Evolutionary conservation across 306 rosid genomes (phyloP).

Genomic region (Sesbania bispinosa): DNA sequence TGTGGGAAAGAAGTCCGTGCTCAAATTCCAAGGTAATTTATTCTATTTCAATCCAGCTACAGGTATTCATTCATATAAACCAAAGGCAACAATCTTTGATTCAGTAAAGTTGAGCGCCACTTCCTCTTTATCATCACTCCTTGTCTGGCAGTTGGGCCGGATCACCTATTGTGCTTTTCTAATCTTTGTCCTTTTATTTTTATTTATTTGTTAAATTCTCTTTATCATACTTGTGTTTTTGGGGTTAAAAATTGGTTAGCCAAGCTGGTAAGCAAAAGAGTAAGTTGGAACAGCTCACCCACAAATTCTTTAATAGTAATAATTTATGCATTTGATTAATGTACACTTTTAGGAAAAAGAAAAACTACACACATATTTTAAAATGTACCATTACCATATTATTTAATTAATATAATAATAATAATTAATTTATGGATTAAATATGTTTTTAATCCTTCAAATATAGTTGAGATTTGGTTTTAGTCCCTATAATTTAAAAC

Average conservation of each 20-base stretch:
- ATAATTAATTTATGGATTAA: too few relatives aligned
- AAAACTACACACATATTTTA: too few relatives aligned
- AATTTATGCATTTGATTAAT: too few relatives aligned
- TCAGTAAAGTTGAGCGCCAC: conserved; percentile 32
- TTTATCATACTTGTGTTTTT: background rate
- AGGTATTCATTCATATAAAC: background rate
- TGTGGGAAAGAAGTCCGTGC: background rate
- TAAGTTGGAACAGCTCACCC: conserved; percentile 42
- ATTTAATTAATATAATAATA: too few relatives aligned
- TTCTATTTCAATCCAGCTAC: background rate
- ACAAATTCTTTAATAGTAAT: background rate
- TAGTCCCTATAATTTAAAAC: too few relatives aligned
- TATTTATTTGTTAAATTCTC: background rate
- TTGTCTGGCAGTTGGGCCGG: conserved; percentile 59
- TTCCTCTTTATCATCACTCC: conserved; percentile 52
- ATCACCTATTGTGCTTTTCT: conserved; percentile 34
- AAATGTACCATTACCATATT: too few relatives aligned
- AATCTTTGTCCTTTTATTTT: conserved; percentile 6
- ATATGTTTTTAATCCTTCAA: too few relatives aligned
- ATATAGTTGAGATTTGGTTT: too few relatives aligned
- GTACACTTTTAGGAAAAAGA: background rate
- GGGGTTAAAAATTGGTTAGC: conserved; percentile 17
- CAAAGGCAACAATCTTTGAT: conserved; percentile 31
- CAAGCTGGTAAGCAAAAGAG: conserved; percentile 29
- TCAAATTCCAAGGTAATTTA: background rate